Evolutionary conservation across 257 asterid species (phyloP).

Genomic region (Ehretia macrophylla): DNA sequence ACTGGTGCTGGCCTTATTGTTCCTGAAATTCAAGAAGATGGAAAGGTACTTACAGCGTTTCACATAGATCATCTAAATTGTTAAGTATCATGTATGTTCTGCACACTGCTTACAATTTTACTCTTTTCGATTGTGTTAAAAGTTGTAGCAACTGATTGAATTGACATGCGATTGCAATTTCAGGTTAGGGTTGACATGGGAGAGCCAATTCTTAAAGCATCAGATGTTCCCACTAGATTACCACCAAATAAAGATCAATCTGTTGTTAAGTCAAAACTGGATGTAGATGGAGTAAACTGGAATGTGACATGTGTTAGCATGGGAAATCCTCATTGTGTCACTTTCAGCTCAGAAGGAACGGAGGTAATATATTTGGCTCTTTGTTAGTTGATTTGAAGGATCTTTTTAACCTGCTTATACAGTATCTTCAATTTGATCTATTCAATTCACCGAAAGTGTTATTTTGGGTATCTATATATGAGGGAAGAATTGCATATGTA

Average conservation of each 20-base stretch:
- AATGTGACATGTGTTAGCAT: conserved; percentile 84
- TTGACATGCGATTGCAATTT: conserved; percentile 10
- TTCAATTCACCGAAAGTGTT: no score
- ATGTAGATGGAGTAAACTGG: conserved; percentile 62
- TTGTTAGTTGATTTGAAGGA: neutral
- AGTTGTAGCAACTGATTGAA: no score
- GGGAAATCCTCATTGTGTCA: conserved; percentile 92
- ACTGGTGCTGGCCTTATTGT: conserved; percentile 91
- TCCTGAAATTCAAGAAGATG: conserved; percentile 87
- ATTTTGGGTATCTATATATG: no score
- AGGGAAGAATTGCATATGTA: no score
- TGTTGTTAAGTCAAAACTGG: conserved; percentile 55
- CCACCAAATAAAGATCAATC: conserved; percentile 58
- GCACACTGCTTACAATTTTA: neutral
- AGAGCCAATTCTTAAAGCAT: conserved; percentile 80
- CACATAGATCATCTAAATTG: neutral
- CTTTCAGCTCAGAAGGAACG: conserved; percentile 48
- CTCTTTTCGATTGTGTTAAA: neutral
- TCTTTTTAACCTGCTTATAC: neutral
- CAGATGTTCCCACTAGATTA: conserved; percentile 82
- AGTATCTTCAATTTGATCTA: no score
- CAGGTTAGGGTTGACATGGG: conserved; percentile 97
- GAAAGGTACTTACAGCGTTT: conserved; percentile 51
- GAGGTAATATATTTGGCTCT: conserved; percentile 25
- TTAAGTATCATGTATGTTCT: neutral